These are phyloP conservation scores for Paracamarosporium sp. DNA, from an alignment of 2,329 filamentous ascomycete species.

Conservation along the genomic window DNA sequence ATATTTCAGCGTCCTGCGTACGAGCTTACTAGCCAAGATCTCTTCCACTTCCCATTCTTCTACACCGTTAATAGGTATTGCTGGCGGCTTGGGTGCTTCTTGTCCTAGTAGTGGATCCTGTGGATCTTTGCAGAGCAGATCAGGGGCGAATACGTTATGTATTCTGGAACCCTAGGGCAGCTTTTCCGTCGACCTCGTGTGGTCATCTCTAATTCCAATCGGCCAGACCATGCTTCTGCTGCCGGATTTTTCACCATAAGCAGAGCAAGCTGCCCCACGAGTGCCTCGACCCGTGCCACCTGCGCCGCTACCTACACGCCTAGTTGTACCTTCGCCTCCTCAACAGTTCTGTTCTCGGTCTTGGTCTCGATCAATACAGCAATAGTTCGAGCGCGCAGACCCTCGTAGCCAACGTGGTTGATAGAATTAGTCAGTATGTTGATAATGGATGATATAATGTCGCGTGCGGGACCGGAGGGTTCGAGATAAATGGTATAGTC, in stretches of 20 bases:
- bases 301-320: constrained; percentile 19
- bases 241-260: constrained; percentile 9
- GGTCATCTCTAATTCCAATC: constrained; percentile 14
- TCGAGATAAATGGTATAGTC: constrained; percentile 23
- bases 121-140: too few species aligned
- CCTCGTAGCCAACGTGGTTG: constrained; percentile 22
- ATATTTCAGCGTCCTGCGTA: too few species aligned
- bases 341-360: constrained; percentile 20
- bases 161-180: too few species aligned
- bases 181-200: constrained; percentile 16
- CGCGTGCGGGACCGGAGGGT: constrained; percentile 16
- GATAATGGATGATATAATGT: constrained; percentile 19
- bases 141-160: too few species aligned
- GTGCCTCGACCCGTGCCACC: constrained; percentile 15
- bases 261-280: constrained; percentile 4
- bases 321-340: constrained; percentile 25
- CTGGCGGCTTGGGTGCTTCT: too few species aligned
- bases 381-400: constrained; percentile 19
- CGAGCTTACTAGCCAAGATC: too few species aligned
- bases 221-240: constrained; percentile 7
- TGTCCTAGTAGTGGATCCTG: too few species aligned
- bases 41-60: too few species aligned
- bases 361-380: constrained; percentile 24
- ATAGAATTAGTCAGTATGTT: constrained; percentile 18
- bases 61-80: too few species aligned